Percentiles rank a stretch among this genome's conserved stretches.
These are phyloP conservation scores for Cyclocybe aegerita DNA, from an alignment of 768 basidiomycete species.

Conservation along the genomic window DNA sequence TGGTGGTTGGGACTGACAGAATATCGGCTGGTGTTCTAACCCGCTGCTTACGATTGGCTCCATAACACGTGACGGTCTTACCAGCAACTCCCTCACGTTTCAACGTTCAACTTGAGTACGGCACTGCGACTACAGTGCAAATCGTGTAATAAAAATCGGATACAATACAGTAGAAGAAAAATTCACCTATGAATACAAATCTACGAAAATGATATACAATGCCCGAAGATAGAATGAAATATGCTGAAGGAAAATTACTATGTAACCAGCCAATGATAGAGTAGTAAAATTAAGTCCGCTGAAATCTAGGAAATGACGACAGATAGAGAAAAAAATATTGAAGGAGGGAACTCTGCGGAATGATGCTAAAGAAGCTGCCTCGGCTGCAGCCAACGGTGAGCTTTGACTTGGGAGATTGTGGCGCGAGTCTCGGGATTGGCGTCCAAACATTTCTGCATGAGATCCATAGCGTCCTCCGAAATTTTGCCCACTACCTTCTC, in stretches of 20 bases:
- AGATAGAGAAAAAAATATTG: constrained; percentile 5
- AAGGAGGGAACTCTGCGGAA: too few relatives aligned
- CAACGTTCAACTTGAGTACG: too few relatives aligned
- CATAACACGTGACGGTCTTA: constrained; percentile 15
- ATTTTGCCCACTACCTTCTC: constrained; percentile 37
- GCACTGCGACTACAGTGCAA: neutral
- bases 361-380: neutral
- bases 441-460: constrained; percentile 79
- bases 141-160: neutral
- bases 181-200: constrained; percentile 3
- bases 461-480: constrained; percentile 51
- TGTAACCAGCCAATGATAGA: neutral
- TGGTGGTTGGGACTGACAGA: constrained; percentile 25
- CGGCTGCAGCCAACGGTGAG: constrained; percentile 74
- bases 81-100: neutral
- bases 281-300: neutral
- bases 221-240: neutral
- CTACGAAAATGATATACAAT: neutral
- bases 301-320: constrained; percentile 6
- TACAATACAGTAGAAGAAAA: too few relatives aligned
- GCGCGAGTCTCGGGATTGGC: constrained; percentile 80
- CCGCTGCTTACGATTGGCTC: constrained; percentile 19
- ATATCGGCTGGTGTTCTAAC: constrained; percentile 9
- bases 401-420: constrained; percentile 76
- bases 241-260: neutral